Evolutionary conservation across 2,329 filamentous ascomycete species (phyloP).

Genomic region (Claviceps sp.): DNA sequence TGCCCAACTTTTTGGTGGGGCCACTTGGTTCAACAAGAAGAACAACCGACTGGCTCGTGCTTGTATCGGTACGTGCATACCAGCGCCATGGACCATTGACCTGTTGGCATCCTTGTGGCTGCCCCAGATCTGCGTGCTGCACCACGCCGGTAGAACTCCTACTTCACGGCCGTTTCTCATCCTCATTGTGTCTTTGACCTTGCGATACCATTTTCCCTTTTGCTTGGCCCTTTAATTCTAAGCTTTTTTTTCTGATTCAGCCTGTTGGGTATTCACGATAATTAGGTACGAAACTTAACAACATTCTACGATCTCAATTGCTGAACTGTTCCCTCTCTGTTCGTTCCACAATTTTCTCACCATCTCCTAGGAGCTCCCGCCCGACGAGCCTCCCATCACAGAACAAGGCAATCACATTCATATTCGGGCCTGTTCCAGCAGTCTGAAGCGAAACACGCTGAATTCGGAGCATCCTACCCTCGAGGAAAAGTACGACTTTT

Average conservation of each 20-base stretch:
- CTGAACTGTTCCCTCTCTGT: conserved; percentile 6
- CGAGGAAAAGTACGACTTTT: neutral
- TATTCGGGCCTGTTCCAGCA: neutral
- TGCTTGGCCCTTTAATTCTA: neutral
- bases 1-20: conserved; percentile 19
- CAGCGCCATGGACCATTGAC: neutral
- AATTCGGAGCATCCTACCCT: neutral
- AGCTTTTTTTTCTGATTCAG: conserved; percentile 1
- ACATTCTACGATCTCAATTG: conserved; percentile 7
- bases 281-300: conserved; percentile 14
- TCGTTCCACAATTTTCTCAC: conserved; percentile 6
- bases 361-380: conserved; percentile 10
- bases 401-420: neutral
- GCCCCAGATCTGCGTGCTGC: neutral
- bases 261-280: conserved; percentile 7
- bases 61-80: conserved; percentile 3
- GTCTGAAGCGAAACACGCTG: neutral
- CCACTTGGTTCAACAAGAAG: conserved; percentile 23
- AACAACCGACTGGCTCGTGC: conserved; percentile 1
- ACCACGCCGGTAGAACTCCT: neutral
- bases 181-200: neutral
- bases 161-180: neutral
- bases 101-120: neutral
- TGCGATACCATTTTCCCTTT: neutral
- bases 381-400: conserved; percentile 3